Percentiles rank a stretch among this genome's conserved stretches.
These are phyloP conservation scores for Mucor velutinosus DNA, from an alignment of 371 early-diverging fungal species.

Conservation along the genomic window DNA sequence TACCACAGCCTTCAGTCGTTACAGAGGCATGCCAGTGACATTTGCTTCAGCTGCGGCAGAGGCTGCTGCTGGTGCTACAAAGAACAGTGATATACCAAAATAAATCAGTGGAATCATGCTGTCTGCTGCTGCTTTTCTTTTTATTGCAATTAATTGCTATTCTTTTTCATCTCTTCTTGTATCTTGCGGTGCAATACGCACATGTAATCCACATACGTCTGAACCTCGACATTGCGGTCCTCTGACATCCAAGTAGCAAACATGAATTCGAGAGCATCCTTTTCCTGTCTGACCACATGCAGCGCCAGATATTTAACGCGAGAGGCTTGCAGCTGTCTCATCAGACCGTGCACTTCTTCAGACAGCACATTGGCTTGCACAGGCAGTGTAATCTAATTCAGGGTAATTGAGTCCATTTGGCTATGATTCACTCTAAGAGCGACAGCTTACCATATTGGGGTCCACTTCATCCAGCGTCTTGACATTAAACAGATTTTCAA, in stretches of 20 bases:
- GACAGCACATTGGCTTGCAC: constrained; percentile 60
- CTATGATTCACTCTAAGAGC: no score
- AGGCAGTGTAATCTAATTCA: constrained; percentile 32
- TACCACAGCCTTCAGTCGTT: constrained; percentile 16
- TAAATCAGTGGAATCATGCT: neutral
- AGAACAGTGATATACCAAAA: neutral
- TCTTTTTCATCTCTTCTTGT: constrained; percentile 73
- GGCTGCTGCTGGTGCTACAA: neutral
- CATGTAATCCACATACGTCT: constrained; percentile 94
- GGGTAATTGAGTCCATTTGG: neutral
- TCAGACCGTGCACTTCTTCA: constrained; percentile 64
- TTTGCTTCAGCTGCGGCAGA: constrained; percentile 8
- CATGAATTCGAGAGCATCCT: constrained; percentile 44
- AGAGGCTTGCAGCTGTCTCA: constrained; percentile 60
- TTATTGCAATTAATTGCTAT: constrained; percentile 24
- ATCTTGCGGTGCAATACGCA: constrained; percentile 89
- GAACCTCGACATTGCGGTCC: constrained; percentile 87
- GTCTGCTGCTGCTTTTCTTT: neutral
- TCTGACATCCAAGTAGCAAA: constrained; percentile 77
- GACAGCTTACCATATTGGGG: constrained; percentile 57
- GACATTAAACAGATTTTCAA: constrained; percentile 80
- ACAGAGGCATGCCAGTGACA: constrained; percentile 16
- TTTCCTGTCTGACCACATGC: constrained; percentile 60
- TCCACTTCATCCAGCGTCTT: constrained; percentile 74
- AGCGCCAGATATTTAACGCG: constrained; percentile 44